Conservation (phyloP, 108 stramenopile species). For the Mayamaea pseudoterrestris region DNA sequence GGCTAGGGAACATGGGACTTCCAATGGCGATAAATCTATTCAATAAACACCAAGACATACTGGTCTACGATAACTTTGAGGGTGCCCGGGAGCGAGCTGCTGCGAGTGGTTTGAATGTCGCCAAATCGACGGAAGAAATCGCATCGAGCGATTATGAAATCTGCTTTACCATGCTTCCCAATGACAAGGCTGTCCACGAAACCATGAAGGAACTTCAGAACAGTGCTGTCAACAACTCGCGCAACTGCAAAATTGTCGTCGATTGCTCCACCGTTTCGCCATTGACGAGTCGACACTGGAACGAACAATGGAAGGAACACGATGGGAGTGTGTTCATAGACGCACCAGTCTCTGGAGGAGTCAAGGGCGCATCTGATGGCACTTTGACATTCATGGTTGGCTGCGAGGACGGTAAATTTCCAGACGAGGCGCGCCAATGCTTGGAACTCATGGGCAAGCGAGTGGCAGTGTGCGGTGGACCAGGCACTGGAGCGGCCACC, state of each 20-base stretch:
- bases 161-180: constrained; percentile 68
- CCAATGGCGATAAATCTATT: constrained; percentile 74
- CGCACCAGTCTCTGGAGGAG: constrained; percentile 93
- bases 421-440: constrained; percentile 29
- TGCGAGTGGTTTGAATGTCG: too few relatives aligned
- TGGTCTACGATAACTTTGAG: constrained; percentile 26
- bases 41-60: constrained; percentile 9
- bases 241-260: constrained; percentile 30
- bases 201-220: constrained; percentile 19
- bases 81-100: background rate
- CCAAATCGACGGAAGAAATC: too few relatives aligned
- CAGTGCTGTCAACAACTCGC: background rate
- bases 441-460: constrained; percentile 69
- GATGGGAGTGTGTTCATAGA: constrained; percentile 32
- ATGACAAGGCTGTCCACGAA: constrained; percentile 22
- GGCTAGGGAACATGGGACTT: constrained; percentile 89
- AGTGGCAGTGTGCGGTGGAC: constrained; percentile 62
- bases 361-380: constrained; percentile 68
- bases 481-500: constrained; percentile 71
- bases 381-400: constrained; percentile 95
- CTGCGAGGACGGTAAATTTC: constrained; percentile 10
- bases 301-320: constrained; percentile 7
- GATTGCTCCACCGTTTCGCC: constrained; percentile 80
- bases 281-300: constrained; percentile 20
- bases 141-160: constrained; percentile 23